Evolutionary conservation across 1,284 basidiomycete genomes (phyloP).

Genomic region (Erythrobasidium hasegawianum): DNA sequence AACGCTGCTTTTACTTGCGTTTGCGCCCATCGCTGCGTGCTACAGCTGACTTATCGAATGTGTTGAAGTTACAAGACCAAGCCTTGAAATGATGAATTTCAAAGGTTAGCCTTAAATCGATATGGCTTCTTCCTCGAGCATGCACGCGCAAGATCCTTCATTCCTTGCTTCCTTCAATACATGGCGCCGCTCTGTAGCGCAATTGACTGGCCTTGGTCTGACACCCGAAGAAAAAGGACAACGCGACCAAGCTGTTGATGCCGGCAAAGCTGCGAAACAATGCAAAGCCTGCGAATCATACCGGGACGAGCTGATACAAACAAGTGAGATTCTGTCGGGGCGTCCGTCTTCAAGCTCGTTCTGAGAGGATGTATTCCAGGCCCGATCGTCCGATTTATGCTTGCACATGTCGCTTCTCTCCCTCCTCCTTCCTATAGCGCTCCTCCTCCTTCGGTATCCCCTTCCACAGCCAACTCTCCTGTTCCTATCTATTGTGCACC

Average conservation of each 20-base stretch:
- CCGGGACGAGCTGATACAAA: slow-evolving; percentile 52
- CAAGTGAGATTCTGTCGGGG: slow-evolving; percentile 45
- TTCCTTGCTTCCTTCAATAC: slow-evolving; percentile 46
- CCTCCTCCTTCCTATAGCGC: slow-evolving; percentile 56
- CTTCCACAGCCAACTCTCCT: slow-evolving; percentile 43
- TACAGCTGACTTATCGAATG: neutral
- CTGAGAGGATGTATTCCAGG: slow-evolving; percentile 54
- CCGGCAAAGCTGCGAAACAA: slow-evolving; percentile 47
- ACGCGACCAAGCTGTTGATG: slow-evolving; percentile 40
- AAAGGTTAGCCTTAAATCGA: neutral
- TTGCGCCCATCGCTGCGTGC: slow-evolving; percentile 21
- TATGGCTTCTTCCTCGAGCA: neutral
- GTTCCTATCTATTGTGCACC: slow-evolving; percentile 75
- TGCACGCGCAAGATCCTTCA: slow-evolving; percentile 12
- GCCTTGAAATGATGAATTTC: neutral
- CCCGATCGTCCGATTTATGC: slow-evolving; percentile 78
- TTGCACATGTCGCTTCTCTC: slow-evolving; percentile 69
- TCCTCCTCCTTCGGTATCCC: neutral
- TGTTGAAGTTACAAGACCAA: neutral
- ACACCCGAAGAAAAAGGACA: slow-evolving; percentile 46
- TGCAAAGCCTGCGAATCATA: slow-evolving; percentile 54
- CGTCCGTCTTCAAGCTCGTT: neutral
- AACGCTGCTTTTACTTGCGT: slow-evolving; percentile 23
- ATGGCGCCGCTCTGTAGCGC: slow-evolving; percentile 49
- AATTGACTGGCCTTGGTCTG: slow-evolving; percentile 51